Evolutionary conservation across 768 basidiomycete species (phyloP).

Genomic region (Pleurotus tuber-regium): DNA sequence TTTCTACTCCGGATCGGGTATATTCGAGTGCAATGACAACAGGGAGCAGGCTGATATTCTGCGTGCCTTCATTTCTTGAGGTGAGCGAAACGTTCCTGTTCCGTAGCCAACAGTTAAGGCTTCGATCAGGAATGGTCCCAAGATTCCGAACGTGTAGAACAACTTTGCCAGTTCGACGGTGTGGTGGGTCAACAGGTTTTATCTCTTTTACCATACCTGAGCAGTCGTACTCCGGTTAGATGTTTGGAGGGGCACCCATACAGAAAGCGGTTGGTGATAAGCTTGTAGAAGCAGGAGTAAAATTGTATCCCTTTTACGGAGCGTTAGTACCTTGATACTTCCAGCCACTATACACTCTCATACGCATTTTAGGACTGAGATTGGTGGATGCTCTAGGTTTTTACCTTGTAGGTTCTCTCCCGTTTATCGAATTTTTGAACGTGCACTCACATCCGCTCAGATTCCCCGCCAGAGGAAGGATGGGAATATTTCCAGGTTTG

Average conservation of each 20-base stretch:
- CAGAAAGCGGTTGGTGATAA: conserved; percentile 18
- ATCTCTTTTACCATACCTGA: too few relatives aligned
- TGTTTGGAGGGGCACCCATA: conserved; percentile 19
- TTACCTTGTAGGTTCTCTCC: conserved; percentile 6
- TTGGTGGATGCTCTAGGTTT: conserved; percentile 12
- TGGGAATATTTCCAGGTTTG: conserved; percentile 18
- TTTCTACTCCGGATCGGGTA: conserved; percentile 22
- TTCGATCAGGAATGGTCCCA: conserved; percentile 12
- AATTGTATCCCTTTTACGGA: conserved; percentile 18
- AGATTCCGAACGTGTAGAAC: conserved; percentile 5
- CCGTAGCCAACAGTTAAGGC: not conserved
- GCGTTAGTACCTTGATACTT: conserved; percentile 12
- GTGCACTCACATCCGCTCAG: not conserved
- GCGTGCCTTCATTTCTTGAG: conserved; percentile 22
- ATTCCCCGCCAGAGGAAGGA: conserved; percentile 8
- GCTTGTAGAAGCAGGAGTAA: conserved; percentile 13
- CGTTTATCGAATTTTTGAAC: too few relatives aligned
- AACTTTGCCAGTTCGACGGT: conserved; percentile 13
- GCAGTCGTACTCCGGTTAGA: conserved; percentile 1
- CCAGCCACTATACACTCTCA: not conserved
- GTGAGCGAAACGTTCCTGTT: not conserved
- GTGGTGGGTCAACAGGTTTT: conserved; percentile 6
- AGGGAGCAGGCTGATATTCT: conserved; percentile 18
- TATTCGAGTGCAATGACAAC: conserved; percentile 18
- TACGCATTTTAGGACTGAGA: conserved; percentile 13